Evolutionary conservation across 345 rosid species (phyloP), one percentile per base, ranked within the genome.

Genomic region (Garcia nutans): DNA sequence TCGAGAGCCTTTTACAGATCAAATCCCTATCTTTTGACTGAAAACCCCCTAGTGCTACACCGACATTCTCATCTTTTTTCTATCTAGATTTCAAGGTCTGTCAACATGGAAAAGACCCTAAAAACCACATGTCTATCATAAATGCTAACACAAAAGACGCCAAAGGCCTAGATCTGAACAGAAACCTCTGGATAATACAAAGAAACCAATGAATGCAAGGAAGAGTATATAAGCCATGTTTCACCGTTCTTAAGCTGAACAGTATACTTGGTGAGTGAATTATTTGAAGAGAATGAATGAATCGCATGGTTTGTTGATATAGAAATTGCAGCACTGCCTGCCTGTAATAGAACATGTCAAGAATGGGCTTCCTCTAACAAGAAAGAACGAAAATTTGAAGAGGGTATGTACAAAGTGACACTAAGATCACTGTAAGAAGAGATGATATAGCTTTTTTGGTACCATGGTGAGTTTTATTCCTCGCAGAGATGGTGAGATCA

Each of bases 281-380:
- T 75, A 45, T 85, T 90, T 0, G 86, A 55, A 44, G 85, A 73
- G 42, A 88, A 79, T 0, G 94, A 91, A 44, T 93, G 76, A 76
- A 96, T 85, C 11, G 93, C 93, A 78, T 96, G 98, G 68, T 86
- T 76, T 1, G 99, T 91, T 13, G 96, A 87, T 78, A 96, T 86
- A 24, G 82, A 76, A 76, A 93, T 73, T 6, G 88, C 72, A 15
- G 89, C 81, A 11, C 76, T 83, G 16, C 77, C 76, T 83, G 16
- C 77, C 70, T 1, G 85, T 70, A 23, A 93, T 84, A 2, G 91
- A 86, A 76, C 78, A 92, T 45, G 99, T 96, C 73, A 96, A 41
- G 74, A 86, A 93, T 24, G 99, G 98, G 77, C 95, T 89, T 31
- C 99, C 98, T 73, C 99, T 82, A 9, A 86, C 94, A 52, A 96